Evolutionary conservation across 1,284 basidiomycete species (phyloP).

Genomic region (Pseudozyma flocculosa): DNA sequence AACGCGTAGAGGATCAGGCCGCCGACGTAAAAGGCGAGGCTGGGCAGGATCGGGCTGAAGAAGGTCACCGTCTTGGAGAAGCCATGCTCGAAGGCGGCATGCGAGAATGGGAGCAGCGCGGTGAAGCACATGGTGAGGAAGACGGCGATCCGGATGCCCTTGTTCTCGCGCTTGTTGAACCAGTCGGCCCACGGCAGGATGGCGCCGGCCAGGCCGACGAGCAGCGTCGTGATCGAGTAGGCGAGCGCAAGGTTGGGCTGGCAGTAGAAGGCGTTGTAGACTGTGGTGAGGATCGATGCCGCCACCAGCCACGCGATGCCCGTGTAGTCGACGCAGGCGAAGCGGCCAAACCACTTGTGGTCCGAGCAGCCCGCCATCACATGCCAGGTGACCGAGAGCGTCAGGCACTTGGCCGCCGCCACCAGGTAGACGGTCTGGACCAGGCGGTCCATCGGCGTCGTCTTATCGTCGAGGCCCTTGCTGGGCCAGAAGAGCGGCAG

Average conservation of each 20-base stretch:
- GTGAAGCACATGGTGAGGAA: slow-evolving; percentile 55
- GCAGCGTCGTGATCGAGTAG: slow-evolving; percentile 47
- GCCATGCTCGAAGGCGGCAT: slow-evolving; percentile 52
- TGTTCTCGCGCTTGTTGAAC: slow-evolving; percentile 54
- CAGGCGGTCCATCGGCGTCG: slow-evolving; percentile 53
- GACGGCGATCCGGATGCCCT: slow-evolving; percentile 45
- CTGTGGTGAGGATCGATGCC: slow-evolving; percentile 51
- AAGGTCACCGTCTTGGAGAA: slow-evolving; percentile 40
- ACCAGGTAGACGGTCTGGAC: slow-evolving; percentile 55
- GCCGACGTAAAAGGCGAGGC: slow-evolving; percentile 43
- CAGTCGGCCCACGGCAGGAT: slow-evolving; percentile 55
- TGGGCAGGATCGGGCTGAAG: slow-evolving; percentile 52
- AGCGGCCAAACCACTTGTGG: slow-evolving; percentile 50
- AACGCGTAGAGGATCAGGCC: slow-evolving; percentile 53
- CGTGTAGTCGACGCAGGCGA: slow-evolving; percentile 56
- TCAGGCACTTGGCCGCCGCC: slow-evolving; percentile 54
- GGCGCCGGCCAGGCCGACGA: slow-evolving; percentile 47
- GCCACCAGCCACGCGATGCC: slow-evolving; percentile 57
- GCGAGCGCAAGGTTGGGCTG: slow-evolving; percentile 53
- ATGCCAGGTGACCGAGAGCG: slow-evolving; percentile 54
- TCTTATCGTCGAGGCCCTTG: slow-evolving; percentile 46
- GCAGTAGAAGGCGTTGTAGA: slow-evolving; percentile 58
- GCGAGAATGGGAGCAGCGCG: slow-evolving; percentile 49
- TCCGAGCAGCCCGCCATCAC: slow-evolving; percentile 56
- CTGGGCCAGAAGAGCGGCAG: slow-evolving; percentile 52